Conservation (phyloP, 352 stramenopile genomes). For the Globisporangium megalacanthum region DNA sequence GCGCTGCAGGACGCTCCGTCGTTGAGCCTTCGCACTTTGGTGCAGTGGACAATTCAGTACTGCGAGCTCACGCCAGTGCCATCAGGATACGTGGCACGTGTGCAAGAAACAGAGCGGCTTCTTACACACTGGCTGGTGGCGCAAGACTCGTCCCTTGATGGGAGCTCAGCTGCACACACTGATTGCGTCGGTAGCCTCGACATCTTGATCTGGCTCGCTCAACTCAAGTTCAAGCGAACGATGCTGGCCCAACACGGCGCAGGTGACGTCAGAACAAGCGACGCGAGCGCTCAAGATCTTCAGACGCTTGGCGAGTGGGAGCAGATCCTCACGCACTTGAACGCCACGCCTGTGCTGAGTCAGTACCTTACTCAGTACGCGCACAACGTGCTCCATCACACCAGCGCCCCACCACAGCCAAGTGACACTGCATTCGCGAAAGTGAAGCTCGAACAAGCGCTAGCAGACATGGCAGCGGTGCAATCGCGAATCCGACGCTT, state of each 20-base stretch:
- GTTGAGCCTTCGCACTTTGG: constrained; percentile 23
- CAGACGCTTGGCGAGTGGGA: constrained; percentile 10
- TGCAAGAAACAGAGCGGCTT: constrained; percentile 20
- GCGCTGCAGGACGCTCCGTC: constrained; percentile 13
- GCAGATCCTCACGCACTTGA: constrained; percentile 12
- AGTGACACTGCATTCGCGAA: not conserved
- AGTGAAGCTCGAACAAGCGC: constrained; percentile 4
- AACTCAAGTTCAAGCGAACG: constrained; percentile 29
- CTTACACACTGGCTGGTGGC: constrained; percentile 13
- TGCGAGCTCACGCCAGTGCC: constrained; percentile 19
- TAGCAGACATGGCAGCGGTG: not conserved
- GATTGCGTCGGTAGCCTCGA: constrained; percentile 10
- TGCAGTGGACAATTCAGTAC: constrained; percentile 26
- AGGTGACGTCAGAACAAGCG: too few species aligned
- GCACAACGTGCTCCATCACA: not conserved
- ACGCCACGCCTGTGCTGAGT: constrained; percentile 5
- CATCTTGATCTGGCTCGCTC: constrained; percentile 21
- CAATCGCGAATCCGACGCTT: not conserved
- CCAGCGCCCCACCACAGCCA: not conserved
- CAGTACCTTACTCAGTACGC: constrained; percentile 3
- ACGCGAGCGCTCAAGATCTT: not conserved
- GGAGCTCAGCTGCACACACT: not conserved
- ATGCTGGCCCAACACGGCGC: constrained; percentile 15
- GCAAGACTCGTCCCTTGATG: not conserved
- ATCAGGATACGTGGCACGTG: constrained; percentile 7